Evolutionary conservation across 164 flowering plant species (phyloP).

Genomic region (Chimonanthus praecox): DNA sequence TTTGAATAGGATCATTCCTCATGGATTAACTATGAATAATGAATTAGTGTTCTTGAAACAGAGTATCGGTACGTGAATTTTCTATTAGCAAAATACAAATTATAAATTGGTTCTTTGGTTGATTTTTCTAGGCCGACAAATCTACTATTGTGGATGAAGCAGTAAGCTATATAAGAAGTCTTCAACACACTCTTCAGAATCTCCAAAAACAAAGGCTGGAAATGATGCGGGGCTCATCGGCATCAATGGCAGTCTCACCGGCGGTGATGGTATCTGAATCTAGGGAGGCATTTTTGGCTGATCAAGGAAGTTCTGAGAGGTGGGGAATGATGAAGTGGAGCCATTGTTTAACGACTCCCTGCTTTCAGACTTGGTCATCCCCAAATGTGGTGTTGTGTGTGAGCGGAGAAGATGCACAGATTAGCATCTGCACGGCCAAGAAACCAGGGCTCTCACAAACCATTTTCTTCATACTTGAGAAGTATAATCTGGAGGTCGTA

Average conservation of each 20-base stretch:
- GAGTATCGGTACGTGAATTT: too few species aligned
- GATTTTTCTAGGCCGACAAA: conserved; percentile 62
- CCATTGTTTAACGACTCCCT: conserved; percentile 7
- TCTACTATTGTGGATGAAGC: conserved; percentile 89
- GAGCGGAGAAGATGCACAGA: conserved; percentile 62
- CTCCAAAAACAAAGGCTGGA: conserved; percentile 65
- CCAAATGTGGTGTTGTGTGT: conserved; percentile 58
- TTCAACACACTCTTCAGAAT: conserved; percentile 42
- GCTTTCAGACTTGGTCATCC: conserved; percentile 66
- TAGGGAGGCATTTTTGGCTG: conserved; percentile 61
- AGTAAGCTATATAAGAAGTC: conserved; percentile 59
- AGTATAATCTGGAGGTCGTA: conserved; percentile 57
- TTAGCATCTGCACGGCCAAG: conserved; percentile 49
- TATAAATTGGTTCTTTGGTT: too few species aligned
- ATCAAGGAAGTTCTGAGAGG: conserved; percentile 37
- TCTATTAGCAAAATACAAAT: too few species aligned
- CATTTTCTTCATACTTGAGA: conserved; percentile 50
- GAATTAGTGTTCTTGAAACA: too few species aligned
- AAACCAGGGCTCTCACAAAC: conserved; percentile 49
- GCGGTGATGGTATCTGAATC: conserved; percentile 15
- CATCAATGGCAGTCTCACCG: conserved; percentile 12
- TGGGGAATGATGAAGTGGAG: conserved; percentile 11
- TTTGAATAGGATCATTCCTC: too few species aligned
- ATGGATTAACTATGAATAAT: too few species aligned
- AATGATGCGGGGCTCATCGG: conserved; percentile 26